A percentile compares a stretch with the other conserved stretches of the same genome.
phyloP scores from a whole-genome alignment of 1,284 basidiomycete species.

The Leccinum proliferum region DNA sequence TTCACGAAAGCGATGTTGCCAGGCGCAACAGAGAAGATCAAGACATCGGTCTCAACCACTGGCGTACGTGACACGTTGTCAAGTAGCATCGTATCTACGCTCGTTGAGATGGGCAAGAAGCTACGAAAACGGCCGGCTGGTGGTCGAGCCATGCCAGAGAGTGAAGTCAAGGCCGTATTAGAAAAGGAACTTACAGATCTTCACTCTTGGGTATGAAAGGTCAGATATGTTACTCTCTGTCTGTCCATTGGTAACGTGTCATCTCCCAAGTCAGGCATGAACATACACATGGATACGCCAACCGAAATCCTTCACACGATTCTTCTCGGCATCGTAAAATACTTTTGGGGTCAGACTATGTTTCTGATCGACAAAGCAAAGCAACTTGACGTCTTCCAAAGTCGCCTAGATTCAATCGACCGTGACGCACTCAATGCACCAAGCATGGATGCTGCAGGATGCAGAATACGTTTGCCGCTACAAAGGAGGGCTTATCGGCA shows the following conservation, averaged over 20 bases:
- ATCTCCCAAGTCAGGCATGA: not conserved
- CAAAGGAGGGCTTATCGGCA: constrained; percentile 26
- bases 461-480: constrained; percentile 1
- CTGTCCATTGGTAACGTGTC: not conserved
- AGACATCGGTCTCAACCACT: not conserved
- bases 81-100: not conserved
- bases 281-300: constrained; percentile 23
- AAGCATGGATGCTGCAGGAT: not conserved
- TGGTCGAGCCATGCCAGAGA: not conserved
- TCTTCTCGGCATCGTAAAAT: constrained; percentile 30
- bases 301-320: constrained; percentile 28
- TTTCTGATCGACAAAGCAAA: constrained; percentile 19
- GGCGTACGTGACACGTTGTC: constrained; percentile 3
- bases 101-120: not conserved
- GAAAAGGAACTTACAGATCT: not conserved
- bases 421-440: not conserved
- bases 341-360: constrained; percentile 28
- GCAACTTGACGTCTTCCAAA: constrained; percentile 14
- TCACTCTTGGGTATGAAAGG: not conserved
- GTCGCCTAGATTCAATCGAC: not conserved
- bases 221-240: not conserved
- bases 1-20: not conserved
- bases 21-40: not conserved
- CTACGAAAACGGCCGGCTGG: not conserved
- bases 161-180: not conserved